A percentile compares a stretch with the other conserved stretches of the same genome.
Conservation (phyloP, 2,329 filamentous ascomycete species). For the Fusarium heterosporum region DNA sequence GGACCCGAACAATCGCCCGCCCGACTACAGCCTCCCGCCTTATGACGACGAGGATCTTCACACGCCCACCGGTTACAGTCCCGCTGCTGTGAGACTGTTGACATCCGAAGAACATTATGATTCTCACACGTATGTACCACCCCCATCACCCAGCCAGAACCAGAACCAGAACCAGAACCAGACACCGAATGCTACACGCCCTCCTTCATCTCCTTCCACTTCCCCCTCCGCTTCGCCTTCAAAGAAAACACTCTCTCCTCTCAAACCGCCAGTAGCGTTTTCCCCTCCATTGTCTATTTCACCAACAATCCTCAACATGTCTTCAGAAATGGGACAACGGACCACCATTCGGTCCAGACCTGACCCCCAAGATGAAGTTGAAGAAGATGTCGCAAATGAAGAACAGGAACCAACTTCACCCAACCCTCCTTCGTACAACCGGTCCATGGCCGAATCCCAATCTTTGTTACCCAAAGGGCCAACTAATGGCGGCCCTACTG, state of each 20-base stretch:
- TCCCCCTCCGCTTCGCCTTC: conserved; percentile 18
- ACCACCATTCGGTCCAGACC: conserved; percentile 4
- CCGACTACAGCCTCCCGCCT: conserved; percentile 67
- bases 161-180: conserved; percentile 11
- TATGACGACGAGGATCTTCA: conserved; percentile 66
- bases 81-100: conserved; percentile 69
- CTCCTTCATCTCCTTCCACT: conserved; percentile 7
- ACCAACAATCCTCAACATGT: conserved; percentile 16
- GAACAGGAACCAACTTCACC: conserved; percentile 15
- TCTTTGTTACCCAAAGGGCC: conserved; percentile 32
- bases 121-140: conserved; percentile 67
- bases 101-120: conserved; percentile 70
- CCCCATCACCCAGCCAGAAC: conserved; percentile 27
- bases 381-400: conserved; percentile 4
- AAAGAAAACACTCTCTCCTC: conserved; percentile 28
- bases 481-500: conserved; percentile 50
- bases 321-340: conserved; percentile 18
- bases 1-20: conserved; percentile 65
- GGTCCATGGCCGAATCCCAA: conserved; percentile 24
- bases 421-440: conserved; percentile 24
- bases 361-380: conserved; percentile 17
- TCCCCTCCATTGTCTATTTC: conserved; percentile 25
- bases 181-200: not conserved
- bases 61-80: conserved; percentile 60
- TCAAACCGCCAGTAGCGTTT: conserved; percentile 32